Percentiles rank a stretch among this genome's conserved stretches.
Conservation (phyloP, 2,329 filamentous ascomycete genomes). For the Arachnomyces sp. region DNA sequence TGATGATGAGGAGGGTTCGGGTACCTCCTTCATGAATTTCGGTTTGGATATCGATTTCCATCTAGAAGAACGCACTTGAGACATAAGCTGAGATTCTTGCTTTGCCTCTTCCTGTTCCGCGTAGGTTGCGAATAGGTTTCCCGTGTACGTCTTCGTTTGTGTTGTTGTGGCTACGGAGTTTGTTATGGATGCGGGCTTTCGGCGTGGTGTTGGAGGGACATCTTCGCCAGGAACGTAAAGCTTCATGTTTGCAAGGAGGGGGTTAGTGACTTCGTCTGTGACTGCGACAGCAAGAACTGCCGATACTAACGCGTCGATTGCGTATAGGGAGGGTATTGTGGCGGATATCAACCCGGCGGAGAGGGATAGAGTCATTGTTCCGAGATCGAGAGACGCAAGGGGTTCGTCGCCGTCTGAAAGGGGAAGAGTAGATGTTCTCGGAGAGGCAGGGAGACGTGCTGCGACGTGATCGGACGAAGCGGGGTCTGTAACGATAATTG, state of each 20-base stretch:
- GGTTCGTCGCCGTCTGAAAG: conserved; percentile 31
- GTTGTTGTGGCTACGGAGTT: conserved; percentile 11
- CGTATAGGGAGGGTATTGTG: conserved; percentile 40
- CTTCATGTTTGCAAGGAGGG: conserved; percentile 30
- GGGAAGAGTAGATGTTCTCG: conserved; percentile 33
- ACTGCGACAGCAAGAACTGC: conserved; percentile 39
- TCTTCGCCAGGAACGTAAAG: conserved; percentile 18
- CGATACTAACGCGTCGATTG: conserved; percentile 41
- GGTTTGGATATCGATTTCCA: conserved; percentile 7
- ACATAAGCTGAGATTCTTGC: conserved; percentile 30
- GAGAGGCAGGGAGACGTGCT: conserved; percentile 24
- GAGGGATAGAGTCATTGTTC: conserved; percentile 33
- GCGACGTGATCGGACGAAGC: conserved; percentile 28
- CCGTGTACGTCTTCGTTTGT: conserved; percentile 18
- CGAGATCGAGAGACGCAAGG: conserved; percentile 38
- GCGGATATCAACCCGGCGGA: conserved; percentile 32
- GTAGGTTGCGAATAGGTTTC: conserved; percentile 28
- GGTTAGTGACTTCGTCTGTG: conserved; percentile 34
- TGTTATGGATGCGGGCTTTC: conserved; percentile 5
- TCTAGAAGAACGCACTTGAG: conserved; percentile 22
- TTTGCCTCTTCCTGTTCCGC: conserved; percentile 38
- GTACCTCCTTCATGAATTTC: conserved; percentile 5
- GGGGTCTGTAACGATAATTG: conserved; percentile 33
- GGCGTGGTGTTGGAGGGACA: conserved; percentile 6
- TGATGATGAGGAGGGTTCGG: conserved; percentile 6